These are phyloP conservation scores for Diaporthe vaccinii DNA, from an alignment of 2,329 filamentous ascomycete species.

Conservation along the genomic window DNA sequence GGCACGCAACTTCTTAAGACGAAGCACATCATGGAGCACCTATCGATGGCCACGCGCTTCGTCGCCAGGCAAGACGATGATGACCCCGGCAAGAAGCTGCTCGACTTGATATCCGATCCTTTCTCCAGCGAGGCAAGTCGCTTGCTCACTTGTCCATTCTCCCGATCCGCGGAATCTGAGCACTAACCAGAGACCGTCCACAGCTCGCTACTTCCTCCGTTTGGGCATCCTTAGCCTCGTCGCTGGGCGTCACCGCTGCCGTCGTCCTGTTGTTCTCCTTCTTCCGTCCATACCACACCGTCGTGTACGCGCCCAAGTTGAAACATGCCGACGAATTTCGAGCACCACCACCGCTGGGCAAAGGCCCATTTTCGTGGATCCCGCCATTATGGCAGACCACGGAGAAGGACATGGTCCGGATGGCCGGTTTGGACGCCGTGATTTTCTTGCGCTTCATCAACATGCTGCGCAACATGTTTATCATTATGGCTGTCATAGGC, in stretches of 20 bases:
- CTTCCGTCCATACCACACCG: conserved; percentile 88
- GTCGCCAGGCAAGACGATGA: conserved; percentile 38
- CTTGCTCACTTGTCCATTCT: conserved; percentile 34
- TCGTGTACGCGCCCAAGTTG: conserved; percentile 94
- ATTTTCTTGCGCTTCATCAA: conserved; percentile 89
- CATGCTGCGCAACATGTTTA: conserved; percentile 94
- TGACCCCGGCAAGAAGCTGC: conserved; percentile 58
- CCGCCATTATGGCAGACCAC: conserved; percentile 81
- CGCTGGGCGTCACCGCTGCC: conserved; percentile 79
- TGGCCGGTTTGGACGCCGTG: conserved; percentile 90
- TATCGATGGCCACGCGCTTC: conserved; percentile 14
- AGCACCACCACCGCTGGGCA: conserved; percentile 87
- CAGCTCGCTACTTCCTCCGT: conserved; percentile 72
- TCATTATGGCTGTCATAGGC: conserved; percentile 78
- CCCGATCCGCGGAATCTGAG: conserved; percentile 30
- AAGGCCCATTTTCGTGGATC: conserved; percentile 90
- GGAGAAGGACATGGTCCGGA: conserved; percentile 82
- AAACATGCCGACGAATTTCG: conserved; percentile 94
- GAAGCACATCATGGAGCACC: conserved; percentile 37
- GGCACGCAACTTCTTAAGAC: conserved; percentile 25
- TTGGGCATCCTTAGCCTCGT: conserved; percentile 84
- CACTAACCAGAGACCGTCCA: conserved; percentile 24
- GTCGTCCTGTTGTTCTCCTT: conserved; percentile 89
- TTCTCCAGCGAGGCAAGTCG: conserved; percentile 61
- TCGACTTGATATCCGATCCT: conserved; percentile 64